Conservation (phyloP, 768 basidiomycete genomes). For the Neoboletus subvelutipes region DNA sequence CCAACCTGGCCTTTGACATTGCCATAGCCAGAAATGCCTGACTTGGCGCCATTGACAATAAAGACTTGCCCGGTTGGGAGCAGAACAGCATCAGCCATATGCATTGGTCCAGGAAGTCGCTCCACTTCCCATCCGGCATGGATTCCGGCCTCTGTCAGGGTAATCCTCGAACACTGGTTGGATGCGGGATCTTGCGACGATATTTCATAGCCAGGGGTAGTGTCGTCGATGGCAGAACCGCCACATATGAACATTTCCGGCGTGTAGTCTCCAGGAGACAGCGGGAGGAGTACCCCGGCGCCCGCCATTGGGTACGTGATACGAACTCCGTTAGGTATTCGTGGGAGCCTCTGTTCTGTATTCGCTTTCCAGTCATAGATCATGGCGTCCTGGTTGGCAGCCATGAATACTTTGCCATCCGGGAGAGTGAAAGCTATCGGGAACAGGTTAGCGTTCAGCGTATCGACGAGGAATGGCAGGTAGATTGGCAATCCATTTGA, state of each 20-base stretch:
- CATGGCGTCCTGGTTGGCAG: slow-evolving; percentile 76
- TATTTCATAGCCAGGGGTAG: slow-evolving; percentile 55
- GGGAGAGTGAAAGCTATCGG: slow-evolving; percentile 74
- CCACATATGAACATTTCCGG: slow-evolving; percentile 78
- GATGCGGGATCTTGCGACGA: slow-evolving; percentile 75
- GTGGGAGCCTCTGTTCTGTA: slow-evolving; percentile 59
- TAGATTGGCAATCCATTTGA: slow-evolving; percentile 65
- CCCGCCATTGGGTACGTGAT: slow-evolving; percentile 85
- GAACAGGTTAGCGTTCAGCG: slow-evolving; percentile 81
- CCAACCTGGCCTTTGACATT: slow-evolving; percentile 72
- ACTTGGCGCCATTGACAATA: slow-evolving; percentile 73
- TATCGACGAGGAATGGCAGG: slow-evolving; percentile 64
- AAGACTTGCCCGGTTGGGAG: slow-evolving; percentile 74
- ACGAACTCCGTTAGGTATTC: slow-evolving; percentile 73
- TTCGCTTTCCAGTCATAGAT: slow-evolving; percentile 75
- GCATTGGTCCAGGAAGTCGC: slow-evolving; percentile 67
- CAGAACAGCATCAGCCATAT: slow-evolving; percentile 80
- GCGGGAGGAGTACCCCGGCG: slow-evolving; percentile 69
- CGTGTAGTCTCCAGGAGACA: slow-evolving; percentile 61
- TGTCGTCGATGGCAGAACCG: slow-evolving; percentile 67
- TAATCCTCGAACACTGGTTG: slow-evolving; percentile 67
- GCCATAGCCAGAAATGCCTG: slow-evolving; percentile 76
- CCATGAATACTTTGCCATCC: slow-evolving; percentile 68
- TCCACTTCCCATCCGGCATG: slow-evolving; percentile 71
- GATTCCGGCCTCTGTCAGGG: slow-evolving; percentile 64